Evolutionary conservation across 2,329 filamentous ascomycete species (phyloP).

Genomic region (Helicocarpus griseus): DNA sequence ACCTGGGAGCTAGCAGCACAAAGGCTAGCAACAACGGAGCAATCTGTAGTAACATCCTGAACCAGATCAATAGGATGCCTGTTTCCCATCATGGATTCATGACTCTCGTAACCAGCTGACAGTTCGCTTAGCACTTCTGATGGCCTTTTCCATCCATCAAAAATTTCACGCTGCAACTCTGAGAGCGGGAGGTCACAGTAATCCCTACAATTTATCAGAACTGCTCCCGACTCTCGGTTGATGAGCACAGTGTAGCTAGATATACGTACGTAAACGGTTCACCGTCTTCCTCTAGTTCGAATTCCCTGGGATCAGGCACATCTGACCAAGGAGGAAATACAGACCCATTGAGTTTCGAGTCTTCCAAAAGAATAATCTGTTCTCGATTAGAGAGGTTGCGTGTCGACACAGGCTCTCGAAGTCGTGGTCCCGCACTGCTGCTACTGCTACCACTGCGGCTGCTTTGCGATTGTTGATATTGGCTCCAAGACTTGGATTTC

Average conservation of each 20-base stretch:
- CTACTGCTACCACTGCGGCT: conserved; percentile 6
- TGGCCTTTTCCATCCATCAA: conserved; percentile 75
- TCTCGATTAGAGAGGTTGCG: conserved; percentile 59
- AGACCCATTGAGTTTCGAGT: conserved; percentile 71
- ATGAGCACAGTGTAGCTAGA: not conserved
- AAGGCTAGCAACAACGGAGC: conserved; percentile 90
- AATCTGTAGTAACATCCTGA: conserved; percentile 92
- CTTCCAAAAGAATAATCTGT: conserved; percentile 64
- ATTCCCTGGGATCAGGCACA: conserved; percentile 52
- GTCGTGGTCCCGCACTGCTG: conserved; percentile 18
- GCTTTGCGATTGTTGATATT: conserved; percentile 18
- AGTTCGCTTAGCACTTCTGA: conserved; percentile 47
- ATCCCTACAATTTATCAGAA: conserved; percentile 46
- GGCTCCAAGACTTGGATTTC: conserved; percentile 17
- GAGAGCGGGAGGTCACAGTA: conserved; percentile 62
- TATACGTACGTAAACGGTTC: conserved; percentile 53
- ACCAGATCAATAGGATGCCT: conserved; percentile 65
- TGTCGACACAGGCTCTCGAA: conserved; percentile 43
- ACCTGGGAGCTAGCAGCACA: conserved; percentile 68
- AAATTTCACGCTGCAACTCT: conserved; percentile 60
- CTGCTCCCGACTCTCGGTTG: not conserved
- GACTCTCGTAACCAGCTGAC: conserved; percentile 11
- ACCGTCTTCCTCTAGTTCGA: conserved; percentile 44
- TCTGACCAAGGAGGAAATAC: conserved; percentile 78
- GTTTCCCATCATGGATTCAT: conserved; percentile 47